Evolutionary conservation across 169 alveolate genomes (phyloP).

Genomic region (Hammondia hammondi): DNA sequence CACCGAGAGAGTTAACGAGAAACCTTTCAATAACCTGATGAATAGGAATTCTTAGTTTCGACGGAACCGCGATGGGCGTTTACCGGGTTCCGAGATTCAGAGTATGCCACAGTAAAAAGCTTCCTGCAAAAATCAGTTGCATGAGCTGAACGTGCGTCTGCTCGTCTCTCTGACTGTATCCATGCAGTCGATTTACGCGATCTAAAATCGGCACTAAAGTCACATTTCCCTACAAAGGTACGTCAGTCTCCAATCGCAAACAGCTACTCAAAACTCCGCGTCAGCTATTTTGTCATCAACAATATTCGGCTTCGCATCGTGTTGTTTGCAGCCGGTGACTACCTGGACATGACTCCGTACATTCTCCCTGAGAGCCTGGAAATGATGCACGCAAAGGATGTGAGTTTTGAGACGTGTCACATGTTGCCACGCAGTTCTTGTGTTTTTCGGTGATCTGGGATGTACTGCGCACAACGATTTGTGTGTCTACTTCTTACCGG

Average conservation of each 20-base stretch:
- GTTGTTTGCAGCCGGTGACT: slow-evolving; percentile 67
- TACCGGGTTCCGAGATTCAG: background rate
- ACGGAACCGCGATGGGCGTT: background rate
- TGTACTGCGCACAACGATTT: background rate
- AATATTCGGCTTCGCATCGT: background rate
- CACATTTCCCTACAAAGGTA: slow-evolving; percentile 76
- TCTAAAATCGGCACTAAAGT: slow-evolving; percentile 73
- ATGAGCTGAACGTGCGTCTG: background rate
- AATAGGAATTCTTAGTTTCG: background rate
- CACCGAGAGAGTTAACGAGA: background rate
- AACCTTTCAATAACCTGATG: background rate
- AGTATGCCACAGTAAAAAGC: too few species aligned
- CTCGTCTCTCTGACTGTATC: background rate
- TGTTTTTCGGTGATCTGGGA: background rate
- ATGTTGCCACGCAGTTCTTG: too few species aligned
- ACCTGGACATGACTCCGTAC: slow-evolving; percentile 72
- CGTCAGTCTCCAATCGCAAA: background rate
- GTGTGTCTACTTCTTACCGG: background rate
- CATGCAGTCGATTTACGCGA: slow-evolving; percentile 50
- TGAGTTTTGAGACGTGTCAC: background rate
- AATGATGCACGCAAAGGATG: slow-evolving; percentile 18
- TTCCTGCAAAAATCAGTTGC: background rate
- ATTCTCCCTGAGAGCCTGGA: slow-evolving; percentile 70
- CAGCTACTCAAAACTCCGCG: background rate
- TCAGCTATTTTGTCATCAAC: background rate